Percentiles rank a stretch among this genome's conserved stretches.
Conservation (phyloP, 1,284 basidiomycete genomes). For the Malassezia pachydermatis region DNA sequence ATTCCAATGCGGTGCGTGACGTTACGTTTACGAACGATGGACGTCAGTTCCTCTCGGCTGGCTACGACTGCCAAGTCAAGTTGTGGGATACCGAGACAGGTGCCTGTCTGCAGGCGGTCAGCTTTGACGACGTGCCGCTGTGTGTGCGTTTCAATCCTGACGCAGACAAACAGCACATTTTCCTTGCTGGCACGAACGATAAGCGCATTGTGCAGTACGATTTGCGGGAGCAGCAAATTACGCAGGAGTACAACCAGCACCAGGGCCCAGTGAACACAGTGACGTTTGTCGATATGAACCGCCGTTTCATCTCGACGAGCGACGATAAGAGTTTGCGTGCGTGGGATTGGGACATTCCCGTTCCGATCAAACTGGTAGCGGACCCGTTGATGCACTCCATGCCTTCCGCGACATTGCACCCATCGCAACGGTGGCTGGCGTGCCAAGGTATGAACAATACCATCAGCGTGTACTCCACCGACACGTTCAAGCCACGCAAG, state of each 20-base stretch:
- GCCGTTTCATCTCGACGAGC: slow-evolving; percentile 93
- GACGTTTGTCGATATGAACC: slow-evolving; percentile 89
- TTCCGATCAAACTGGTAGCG: slow-evolving; percentile 98
- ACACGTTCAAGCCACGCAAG: slow-evolving; percentile 87
- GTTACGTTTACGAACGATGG: slow-evolving; percentile 90
- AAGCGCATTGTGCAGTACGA: slow-evolving; percentile 99
- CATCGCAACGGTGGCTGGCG: slow-evolving; percentile 88
- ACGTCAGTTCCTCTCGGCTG: slow-evolving; percentile 75
- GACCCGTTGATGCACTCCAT: slow-evolving; percentile 99
- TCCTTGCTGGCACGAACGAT: slow-evolving; percentile 96
- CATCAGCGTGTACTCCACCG: slow-evolving; percentile 88
- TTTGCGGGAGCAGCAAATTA: slow-evolving; percentile 79
- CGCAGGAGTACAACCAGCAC: slow-evolving; percentile 97
- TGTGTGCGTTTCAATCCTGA: slow-evolving; percentile 91
- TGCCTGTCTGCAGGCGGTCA: slow-evolving; percentile 86
- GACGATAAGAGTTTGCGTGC: slow-evolving; percentile 99
- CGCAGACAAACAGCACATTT: slow-evolving; percentile 86
- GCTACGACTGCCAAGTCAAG: slow-evolving; percentile 93
- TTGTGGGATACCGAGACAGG: slow-evolving; percentile 98
- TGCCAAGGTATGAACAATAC: slow-evolving; percentile 97
- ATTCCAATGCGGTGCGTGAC: slow-evolving; percentile 91
- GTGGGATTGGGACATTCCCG: slow-evolving; percentile 82
- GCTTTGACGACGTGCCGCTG: slow-evolving; percentile 91
- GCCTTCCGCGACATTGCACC: slow-evolving; percentile 90
- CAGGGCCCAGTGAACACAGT: slow-evolving; percentile 95